These are phyloP conservation scores for Cladosporium velox DNA, from an alignment of 2,329 filamentous ascomycete species.

Conservation along the genomic window DNA sequence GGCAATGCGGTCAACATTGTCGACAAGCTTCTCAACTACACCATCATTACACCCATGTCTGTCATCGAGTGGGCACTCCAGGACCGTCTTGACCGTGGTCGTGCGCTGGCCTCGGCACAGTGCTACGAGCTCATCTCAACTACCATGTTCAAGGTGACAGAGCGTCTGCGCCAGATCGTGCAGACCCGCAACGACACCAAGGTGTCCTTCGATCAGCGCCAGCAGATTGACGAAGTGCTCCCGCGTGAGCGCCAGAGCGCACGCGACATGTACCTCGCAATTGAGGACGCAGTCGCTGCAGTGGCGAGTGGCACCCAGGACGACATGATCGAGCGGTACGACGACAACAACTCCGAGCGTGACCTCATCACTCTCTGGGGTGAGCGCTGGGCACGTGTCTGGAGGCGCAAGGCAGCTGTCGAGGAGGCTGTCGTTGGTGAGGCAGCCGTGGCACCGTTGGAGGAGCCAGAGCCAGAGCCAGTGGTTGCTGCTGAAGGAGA, in stretches of 20 bases:
- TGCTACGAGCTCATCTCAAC: constrained; percentile 88
- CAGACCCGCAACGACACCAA: constrained; percentile 61
- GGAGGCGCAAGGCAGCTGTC: constrained; percentile 76
- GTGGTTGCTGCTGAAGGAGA: constrained; percentile 27
- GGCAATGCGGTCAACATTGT: constrained; percentile 90
- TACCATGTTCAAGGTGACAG: constrained; percentile 87
- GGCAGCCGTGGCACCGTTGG: constrained; percentile 52
- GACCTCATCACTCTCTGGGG: constrained; percentile 77
- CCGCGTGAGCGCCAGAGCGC: constrained; percentile 71
- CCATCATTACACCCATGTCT: constrained; percentile 80
- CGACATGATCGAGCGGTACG: constrained; percentile 69
- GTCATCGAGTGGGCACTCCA: constrained; percentile 89
- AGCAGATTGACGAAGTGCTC: constrained; percentile 66
- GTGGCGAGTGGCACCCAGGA: constrained; percentile 76
- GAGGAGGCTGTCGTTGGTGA: constrained; percentile 73
- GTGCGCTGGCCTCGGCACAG: constrained; percentile 69
- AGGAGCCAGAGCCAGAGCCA: constrained; percentile 33
- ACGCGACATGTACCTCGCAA: constrained; percentile 75
- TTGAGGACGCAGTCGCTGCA: constrained; percentile 73
- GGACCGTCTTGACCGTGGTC: constrained; percentile 56
- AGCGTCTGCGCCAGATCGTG: constrained; percentile 79
- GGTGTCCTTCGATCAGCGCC: constrained; percentile 58
- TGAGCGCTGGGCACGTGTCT: constrained; percentile 81
- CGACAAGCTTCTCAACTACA: constrained; percentile 97
- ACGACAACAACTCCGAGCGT: constrained; percentile 59